phyloP scores from a whole-genome alignment of 108 stramenopile species.

The Discostella pseudostelligera region DNA sequence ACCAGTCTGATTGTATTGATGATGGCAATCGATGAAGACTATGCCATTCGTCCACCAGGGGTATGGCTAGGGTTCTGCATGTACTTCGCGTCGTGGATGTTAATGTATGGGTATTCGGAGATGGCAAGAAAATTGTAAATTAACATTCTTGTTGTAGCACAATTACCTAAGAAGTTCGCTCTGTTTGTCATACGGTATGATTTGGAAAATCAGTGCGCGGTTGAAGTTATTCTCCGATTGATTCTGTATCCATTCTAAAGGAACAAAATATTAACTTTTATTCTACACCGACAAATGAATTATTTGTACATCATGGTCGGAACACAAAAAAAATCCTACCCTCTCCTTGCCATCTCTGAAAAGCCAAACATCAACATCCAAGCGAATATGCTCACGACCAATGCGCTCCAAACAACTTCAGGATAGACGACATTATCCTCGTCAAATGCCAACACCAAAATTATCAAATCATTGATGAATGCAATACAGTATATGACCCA shows the following conservation, averaged over 20 bases:
- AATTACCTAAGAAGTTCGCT: no score
- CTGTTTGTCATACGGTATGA: background rate
- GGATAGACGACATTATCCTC: constrained; percentile 18
- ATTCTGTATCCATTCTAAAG: background rate
- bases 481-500: constrained; percentile 20
- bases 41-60: constrained; percentile 9
- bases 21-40: constrained; percentile 19
- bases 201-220: no score
- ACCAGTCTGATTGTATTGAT: constrained; percentile 20
- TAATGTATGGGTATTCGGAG: constrained; percentile 27
- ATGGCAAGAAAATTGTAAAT: constrained; percentile 12
- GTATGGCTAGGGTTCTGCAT: constrained; percentile 15
- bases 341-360: constrained; percentile 12
- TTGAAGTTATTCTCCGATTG: background rate
- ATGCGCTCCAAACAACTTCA: constrained; percentile 8
- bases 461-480: constrained; percentile 19
- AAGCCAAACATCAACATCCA: constrained; percentile 17
- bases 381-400: constrained; percentile 3
- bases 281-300: background rate
- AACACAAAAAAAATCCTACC: background rate
- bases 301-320: background rate
- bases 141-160: background rate
- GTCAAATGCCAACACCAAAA: constrained; percentile 36
- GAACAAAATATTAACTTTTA: background rate
- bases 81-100: constrained; percentile 15